Evolutionary conservation across 2,329 filamentous ascomycete species (phyloP).

Genomic region (Paecilomyces sp.): DNA sequence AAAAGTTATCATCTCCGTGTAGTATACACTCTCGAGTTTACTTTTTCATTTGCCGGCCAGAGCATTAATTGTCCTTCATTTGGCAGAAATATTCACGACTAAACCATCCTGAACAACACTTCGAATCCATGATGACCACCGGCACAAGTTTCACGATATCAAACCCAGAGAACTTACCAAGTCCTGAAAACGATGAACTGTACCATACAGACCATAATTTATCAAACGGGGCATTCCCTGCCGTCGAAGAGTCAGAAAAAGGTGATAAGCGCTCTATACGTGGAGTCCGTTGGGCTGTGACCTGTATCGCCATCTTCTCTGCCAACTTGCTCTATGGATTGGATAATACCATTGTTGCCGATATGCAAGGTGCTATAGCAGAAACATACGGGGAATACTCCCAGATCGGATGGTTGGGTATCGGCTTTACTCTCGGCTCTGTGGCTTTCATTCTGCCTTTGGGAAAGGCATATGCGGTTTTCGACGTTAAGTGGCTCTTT

Average conservation of each 20-base stretch:
- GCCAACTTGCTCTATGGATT: not conserved
- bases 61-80: no score
- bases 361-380: not conserved
- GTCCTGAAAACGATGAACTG: not conserved
- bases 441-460: conserved; percentile 4
- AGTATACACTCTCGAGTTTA: no score
- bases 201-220: not conserved
- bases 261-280: not conserved
- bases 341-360: not conserved
- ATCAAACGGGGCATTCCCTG: not conserved
- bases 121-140: no score
- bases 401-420: not conserved
- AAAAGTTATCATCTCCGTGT: no score
- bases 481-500: conserved; percentile 19
- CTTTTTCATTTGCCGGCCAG: no score
- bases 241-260: not conserved
- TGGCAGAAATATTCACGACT: no score
- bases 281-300: not conserved
- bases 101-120: no score
- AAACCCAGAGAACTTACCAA: not conserved
- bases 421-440: not conserved
- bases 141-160: no score
- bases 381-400: not conserved
- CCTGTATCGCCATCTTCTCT: not conserved
- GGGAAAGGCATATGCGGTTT: conserved; percentile 17